Evolutionary conservation across 345 rosid genomes (phyloP).

Genomic region (Syzygium aqueum): DNA sequence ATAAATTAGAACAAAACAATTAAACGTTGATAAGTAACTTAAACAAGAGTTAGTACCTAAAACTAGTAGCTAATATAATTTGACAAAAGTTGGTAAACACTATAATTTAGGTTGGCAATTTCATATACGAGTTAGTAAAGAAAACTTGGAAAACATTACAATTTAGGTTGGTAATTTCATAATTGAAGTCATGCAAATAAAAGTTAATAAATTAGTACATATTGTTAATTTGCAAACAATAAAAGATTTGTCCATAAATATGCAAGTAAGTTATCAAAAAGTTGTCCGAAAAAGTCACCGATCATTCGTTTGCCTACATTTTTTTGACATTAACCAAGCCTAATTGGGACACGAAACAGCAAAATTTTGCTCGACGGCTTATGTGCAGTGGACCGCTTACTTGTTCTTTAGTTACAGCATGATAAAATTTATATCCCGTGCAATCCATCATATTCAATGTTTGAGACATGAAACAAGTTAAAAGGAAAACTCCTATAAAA

Average conservation of each 20-base stretch:
- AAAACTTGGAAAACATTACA: neutral
- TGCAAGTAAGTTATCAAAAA: neutral
- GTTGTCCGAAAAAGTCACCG: neutral
- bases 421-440: neutral
- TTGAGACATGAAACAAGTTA: neutral
- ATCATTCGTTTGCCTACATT: neutral
- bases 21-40: neutral
- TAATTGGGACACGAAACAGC: neutral
- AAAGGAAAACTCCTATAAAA: neutral
- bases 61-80: neutral
- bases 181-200: too few species aligned
- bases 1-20: neutral
- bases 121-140: neutral
- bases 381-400: neutral
- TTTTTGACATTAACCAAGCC: neutral
- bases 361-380: neutral
- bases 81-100: neutral
- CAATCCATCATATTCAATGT: neutral
- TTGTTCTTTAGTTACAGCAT: neutral
- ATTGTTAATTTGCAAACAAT: neutral
- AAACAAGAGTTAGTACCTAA: neutral
- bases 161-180: neutral
- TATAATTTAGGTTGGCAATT: neutral
- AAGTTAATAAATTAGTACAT: too few species aligned
- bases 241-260: neutral